Evolutionary conservation across 2,329 filamentous ascomycete species (phyloP), one percentile per base, ranked within the genome.

Genomic region (Phyllosticta citriasiana): DNA sequence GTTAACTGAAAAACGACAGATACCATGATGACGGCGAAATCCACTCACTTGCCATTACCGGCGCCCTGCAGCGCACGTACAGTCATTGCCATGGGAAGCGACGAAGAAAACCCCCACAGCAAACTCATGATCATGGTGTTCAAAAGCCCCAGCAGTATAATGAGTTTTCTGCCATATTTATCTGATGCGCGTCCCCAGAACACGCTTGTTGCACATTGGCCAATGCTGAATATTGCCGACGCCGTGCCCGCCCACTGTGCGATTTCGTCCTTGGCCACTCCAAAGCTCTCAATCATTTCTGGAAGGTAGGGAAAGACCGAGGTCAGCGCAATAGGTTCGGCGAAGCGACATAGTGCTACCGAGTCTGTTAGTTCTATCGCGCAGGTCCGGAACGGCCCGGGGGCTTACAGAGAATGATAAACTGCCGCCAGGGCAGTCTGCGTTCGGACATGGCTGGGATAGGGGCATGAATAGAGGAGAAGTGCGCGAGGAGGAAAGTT

Each of bases 231-330:
- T 91, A 95, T 67, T 68, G 91, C 87, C 12, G 91, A 93, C 67
- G 96, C 91, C 72, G 96, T 84, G 57, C 92, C 92, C 30, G 92
- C 88, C 75, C 95, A 96, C 76, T 70, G 69, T n/a, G 73, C 74
- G 59, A 76, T 74, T 54, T 75, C 73, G 57, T 74, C 73, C 57
- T 73, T 64, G 14, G 72, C 70, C 1, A 75, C 66, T 40, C 71
- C 70, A 61, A 76, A 76, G 4, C 67, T 71, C 63, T 76, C 72
- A 67, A 76, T 74, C 67, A 75, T 73, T 59, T 75, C 73, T 89
- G 93, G 47, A 86, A 95, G 63, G 89, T 96, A 97, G 22, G 92
- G 92, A 69, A 93, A 95, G 74, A 96, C 94, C 70, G 89, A 94
- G 1, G 91, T 96, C 65, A 97, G 83, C 57, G 92, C 91, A 68